These are phyloP conservation scores for Penicillium dipodomyicola DNA, from an alignment of 495 filamentous ascomycete genomes.

Conservation along the genomic window DNA sequence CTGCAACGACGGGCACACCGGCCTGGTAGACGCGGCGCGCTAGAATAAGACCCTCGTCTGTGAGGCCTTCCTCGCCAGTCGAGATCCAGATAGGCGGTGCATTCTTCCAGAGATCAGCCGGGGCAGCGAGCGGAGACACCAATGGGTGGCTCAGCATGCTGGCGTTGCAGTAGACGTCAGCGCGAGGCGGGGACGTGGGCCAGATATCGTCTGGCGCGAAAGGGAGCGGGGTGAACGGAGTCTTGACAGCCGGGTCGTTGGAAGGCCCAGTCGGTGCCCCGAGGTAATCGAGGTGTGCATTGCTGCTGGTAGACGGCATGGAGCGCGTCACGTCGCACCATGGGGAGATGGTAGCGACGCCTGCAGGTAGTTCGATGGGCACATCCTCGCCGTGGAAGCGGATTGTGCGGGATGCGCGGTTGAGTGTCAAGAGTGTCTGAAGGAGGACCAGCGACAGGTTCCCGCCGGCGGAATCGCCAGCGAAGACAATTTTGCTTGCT, in stretches of 20 bases:
- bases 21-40: slow-evolving; percentile 57
- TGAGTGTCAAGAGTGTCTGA: slow-evolving; percentile 70
- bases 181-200: slow-evolving; percentile 68
- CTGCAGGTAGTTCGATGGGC: slow-evolving; percentile 66
- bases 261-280: slow-evolving; percentile 35
- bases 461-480: slow-evolving; percentile 88
- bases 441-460: slow-evolving; percentile 70
- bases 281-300: slow-evolving; percentile 74
- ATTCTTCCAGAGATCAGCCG: slow-evolving; percentile 59
- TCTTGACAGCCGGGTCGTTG: slow-evolving; percentile 28
- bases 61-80: slow-evolving; percentile 76
- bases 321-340: slow-evolving; percentile 78
- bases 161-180: slow-evolving; percentile 66
- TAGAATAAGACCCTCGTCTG: slow-evolving; percentile 66
- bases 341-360: slow-evolving; percentile 60
- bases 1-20: slow-evolving; percentile 63
- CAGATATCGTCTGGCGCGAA: slow-evolving; percentile 60
- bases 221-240: slow-evolving; percentile 23
- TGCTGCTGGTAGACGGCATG: slow-evolving; percentile 64
- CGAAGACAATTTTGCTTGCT: slow-evolving; percentile 69
- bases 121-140: slow-evolving; percentile 62
- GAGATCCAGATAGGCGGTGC: slow-evolving; percentile 69
- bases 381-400: slow-evolving; percentile 64
- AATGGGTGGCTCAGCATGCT: slow-evolving; percentile 68
- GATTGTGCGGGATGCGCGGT: slow-evolving; percentile 51